Base-by-base conservation (phyloP, 306 rosid genomes). In the Begonia loranthoides region DNA sequence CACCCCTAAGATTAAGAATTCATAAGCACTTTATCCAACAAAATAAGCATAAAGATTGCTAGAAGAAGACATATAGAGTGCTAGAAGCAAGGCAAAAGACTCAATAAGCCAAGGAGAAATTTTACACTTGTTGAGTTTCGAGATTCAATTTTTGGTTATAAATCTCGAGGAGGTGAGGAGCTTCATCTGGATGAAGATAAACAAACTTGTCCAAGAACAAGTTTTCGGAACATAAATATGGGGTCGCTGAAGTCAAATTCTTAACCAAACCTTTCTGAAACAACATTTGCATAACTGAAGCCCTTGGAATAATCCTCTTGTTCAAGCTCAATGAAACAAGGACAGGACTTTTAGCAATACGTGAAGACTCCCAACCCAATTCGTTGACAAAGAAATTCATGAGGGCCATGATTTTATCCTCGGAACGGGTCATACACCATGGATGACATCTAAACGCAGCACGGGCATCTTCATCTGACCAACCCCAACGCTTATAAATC, bases 401-500 rank as follows among this genome's bases (percentile, higher is more conserved):
- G n/a, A 52, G 54, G 15, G 41, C 43, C 53, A 7, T 62, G 51
- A 71, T 61, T 44, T 76, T 76, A 0, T 15, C 33, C 55, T 57
- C 60, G 22, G 81, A 76, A 5, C 39, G 13, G n/a, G 51, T 3
- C 81, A 71, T 71, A 15, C 66, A 71, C 56, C 69, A 68, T 0
- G 81, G 81, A 61, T 54, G 14, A 28, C n/a, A 51, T 28, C 44
- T 1, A 71, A 76, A 71, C 28, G 72, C 52, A 4, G 63, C 28
- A 21, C 47, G 9, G 36, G 40, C 15, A 4, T 14, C n/a, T 11
- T 76, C 56, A 16, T 76, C 69, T 33, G 74, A 67, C 68, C 73
- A 67, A 21, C 75, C 81, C 81, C 77, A 76, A 19, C 62, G 67
- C 69, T 60, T 70, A 50, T 58, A 75, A n/a, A 57, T 6, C 12